These are phyloP conservation scores for Raphanus sativus DNA, from an alignment of 345 rosid genomes.

Conservation along the genomic window DNA sequence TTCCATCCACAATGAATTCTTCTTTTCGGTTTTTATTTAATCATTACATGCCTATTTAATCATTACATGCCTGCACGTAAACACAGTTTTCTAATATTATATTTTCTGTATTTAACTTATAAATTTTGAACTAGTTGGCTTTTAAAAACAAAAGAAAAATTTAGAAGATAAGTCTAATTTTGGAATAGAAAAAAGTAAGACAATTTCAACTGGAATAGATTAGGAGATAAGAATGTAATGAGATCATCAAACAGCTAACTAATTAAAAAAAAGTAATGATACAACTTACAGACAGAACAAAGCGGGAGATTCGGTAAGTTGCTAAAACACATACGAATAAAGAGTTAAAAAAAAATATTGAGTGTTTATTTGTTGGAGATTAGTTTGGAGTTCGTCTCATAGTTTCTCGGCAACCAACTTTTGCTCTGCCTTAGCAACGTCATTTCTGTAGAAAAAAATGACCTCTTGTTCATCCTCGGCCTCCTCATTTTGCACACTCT, in stretches of 20 bases:
- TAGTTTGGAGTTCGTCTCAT: constrained; percentile 23
- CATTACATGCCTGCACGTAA: constrained; percentile 2
- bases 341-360: not conserved
- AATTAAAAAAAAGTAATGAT: not conserved
- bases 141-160: not conserved
- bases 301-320: constrained; percentile 20
- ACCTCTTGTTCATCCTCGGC: constrained; percentile 4
- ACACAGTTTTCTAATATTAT: constrained; percentile 19
- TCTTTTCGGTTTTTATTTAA: not conserved
- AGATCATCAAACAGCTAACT: constrained; percentile 16
- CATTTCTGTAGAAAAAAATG: constrained; percentile 14
- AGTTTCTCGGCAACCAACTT: constrained; percentile 29
- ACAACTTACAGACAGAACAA: not conserved
- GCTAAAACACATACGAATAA: not conserved
- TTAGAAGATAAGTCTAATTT: constrained; percentile 1
- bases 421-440: constrained; percentile 9
- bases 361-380: constrained; percentile 7
- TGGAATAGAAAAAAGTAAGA: not conserved
- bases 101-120: not conserved
- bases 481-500: constrained; percentile 35
- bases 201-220: constrained; percentile 9
- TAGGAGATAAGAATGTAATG: not conserved
- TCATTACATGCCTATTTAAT: not conserved
- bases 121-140: not conserved
- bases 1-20: not conserved